Base-by-base conservation (phyloP, 164 flowering plant species). In the Tinospora cordifolia region DNA sequence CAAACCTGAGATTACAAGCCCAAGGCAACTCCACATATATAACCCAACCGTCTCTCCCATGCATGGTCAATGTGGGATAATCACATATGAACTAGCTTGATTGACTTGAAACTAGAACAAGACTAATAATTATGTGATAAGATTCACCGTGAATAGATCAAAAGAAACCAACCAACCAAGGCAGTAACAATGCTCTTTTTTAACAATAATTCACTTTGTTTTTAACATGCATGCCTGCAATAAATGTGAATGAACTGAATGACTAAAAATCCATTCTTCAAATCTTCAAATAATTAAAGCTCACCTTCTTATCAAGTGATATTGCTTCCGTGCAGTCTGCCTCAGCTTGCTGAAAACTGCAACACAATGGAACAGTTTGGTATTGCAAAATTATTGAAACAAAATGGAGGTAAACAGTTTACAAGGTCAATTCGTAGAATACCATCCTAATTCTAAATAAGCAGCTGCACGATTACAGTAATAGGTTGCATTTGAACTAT, bases 401-500 rank as follows among this genome's bases (percentile, higher is more conserved):
- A 9, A 64, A 12, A 38, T 13, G 41, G 62, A 27, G 15, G 49
- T 38, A 40, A 40, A n/a, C 27, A 41, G 51, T 10, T 30, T 30
- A 59, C 27, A 36, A 19, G 9, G 17, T 8, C 47, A 44, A 70
- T 70, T 13, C 12, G 46, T 27, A 66, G 17, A 62, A 26, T 78
- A 91, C 98, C 98, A 90, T 81, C 92, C 98, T 69, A 92, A 69
- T 80, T 89, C 87, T 68, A 94, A 79, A 79, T 87, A 92, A 65
- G 98, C 97, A 78, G 97, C 97, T 38, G 98, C 96, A 13, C 98
- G 77, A 77, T 94, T 94, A 81, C 82, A 80, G 77, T 86, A 88
- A 74, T 79, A 94, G 65, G 97, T 90, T 62, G 93, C 85, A 82
- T 78, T 92, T 67, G 66, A 67, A 30, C 70, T 85, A 75, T 86